Evolutionary conservation across 495 filamentous ascomycete genomes (phyloP), one percentile per base, ranked within the genome.

Genomic region (Penicillium pancosmium): DNA sequence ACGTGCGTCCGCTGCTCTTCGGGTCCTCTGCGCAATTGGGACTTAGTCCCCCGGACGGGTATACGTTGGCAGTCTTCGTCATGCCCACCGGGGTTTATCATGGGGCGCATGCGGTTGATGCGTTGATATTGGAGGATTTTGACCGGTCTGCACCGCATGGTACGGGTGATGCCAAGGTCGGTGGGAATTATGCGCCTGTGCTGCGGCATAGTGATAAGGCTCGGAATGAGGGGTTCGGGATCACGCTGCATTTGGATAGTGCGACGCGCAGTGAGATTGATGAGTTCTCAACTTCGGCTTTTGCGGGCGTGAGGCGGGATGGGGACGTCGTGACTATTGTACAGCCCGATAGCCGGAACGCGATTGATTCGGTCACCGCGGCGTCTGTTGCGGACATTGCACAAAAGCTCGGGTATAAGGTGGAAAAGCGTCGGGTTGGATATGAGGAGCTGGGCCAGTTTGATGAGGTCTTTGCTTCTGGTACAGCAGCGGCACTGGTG

Each of bases 21-120:
- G 92, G 92, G 2, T 88, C 84, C 4, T 85, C 81, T 13, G 88
- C 91, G 11, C 91, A 96, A 71, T 74, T 96, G 49, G 91, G 91
- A 0, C 73, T 97, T 18, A 88, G 76, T 57, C 89, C 92, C 31
- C 91, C 91, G 0, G 91, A 96, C 49, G 92, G 93, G 70, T 97
- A 94, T 71, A 92, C 86, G 0, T 92, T 97, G 64, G 84, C 80
- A 40, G 92, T 97, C 27, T 96, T 85, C 59, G 91, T 92, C 0
- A 78, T 93, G 61, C 92, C 92, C 1, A 91, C 89, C 5, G 91
- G 92, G 3, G 92, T 96, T 6, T 96, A 95, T 71, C 93, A 96
- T 65, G 92, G 92, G 3, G 83, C 88, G 4, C 83, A 91, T 65
- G 88, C 92, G 0, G 91, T 96, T 10, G 84, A 88, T 70, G 89